phyloP scores from a whole-genome alignment of 805 yeast species.

The Candida stauntonica region DNA sequence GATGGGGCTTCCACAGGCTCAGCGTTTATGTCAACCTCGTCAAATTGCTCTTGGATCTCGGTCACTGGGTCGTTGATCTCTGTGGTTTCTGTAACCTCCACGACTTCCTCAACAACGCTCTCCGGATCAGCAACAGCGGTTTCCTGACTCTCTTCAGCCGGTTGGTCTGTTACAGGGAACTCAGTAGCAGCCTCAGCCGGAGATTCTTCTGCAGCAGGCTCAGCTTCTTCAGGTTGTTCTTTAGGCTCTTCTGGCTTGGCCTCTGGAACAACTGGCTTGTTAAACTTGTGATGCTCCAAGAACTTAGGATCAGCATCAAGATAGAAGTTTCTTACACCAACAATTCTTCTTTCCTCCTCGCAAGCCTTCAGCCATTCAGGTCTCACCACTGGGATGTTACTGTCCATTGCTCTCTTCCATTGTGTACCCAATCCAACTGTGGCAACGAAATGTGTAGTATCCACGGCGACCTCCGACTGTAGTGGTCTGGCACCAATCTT shows the following conservation, averaged over 20 bases:
- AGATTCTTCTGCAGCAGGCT: constrained; percentile 11
- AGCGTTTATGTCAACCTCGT: constrained; percentile 13
- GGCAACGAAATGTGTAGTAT: constrained; percentile 91
- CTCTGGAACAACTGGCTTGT: constrained; percentile 18
- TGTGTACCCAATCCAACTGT: constrained; percentile 70
- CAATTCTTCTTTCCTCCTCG: constrained; percentile 80
- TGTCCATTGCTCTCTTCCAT: constrained; percentile 72
- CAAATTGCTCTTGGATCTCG: constrained; percentile 9
- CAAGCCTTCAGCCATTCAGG: constrained; percentile 98
- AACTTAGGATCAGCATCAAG: constrained; percentile 48
- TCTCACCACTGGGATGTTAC: constrained; percentile 88
- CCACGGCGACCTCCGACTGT: constrained; percentile 70
- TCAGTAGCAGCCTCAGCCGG: constrained; percentile 9
- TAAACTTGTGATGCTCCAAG: constrained; percentile 43
- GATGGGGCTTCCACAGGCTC: background rate
- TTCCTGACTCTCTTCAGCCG: constrained; percentile 11
- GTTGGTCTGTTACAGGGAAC: constrained; percentile 11
- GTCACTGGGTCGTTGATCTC: constrained; percentile 1
- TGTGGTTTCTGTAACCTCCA: background rate
- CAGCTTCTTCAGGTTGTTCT: constrained; percentile 16
- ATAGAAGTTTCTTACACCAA: constrained; percentile 87
- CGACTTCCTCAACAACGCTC: background rate
- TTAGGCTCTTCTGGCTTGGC: constrained; percentile 17
- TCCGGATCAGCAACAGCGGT: too few relatives aligned
- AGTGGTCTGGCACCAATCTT: constrained; percentile 83